Evolutionary conservation across 2,329 filamentous ascomycete genomes (phyloP).

Genomic region (Didymellaceae sp.): DNA sequence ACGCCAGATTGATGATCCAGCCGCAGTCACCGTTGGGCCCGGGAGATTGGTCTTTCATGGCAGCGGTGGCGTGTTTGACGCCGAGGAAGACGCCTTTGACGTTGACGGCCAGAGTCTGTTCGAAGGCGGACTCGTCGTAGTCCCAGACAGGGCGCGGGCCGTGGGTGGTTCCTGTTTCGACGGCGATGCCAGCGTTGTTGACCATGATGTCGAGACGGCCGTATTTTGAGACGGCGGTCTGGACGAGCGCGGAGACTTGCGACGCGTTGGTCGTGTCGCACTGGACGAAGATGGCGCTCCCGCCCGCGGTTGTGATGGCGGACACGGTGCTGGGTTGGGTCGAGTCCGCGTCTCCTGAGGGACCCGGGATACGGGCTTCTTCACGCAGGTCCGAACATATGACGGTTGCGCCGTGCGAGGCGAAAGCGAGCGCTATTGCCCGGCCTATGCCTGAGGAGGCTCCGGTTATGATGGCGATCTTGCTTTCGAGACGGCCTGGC

Average conservation of each 20-base stretch:
- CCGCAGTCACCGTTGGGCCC: slow-evolving; percentile 50
- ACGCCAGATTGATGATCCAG: slow-evolving; percentile 62
- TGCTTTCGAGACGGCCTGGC: slow-evolving; percentile 32
- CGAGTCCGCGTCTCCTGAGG: slow-evolving; percentile 19
- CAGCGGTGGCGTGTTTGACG: slow-evolving; percentile 55
- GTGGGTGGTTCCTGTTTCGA: slow-evolving; percentile 41
- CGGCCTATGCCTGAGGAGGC: slow-evolving; percentile 45
- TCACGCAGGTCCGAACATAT: slow-evolving; percentile 42
- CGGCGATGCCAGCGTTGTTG: slow-evolving; percentile 56
- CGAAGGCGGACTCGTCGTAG: slow-evolving; percentile 56
- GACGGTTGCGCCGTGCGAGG: slow-evolving; percentile 40
- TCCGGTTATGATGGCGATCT: slow-evolving; percentile 46
- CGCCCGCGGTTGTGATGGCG: slow-evolving; percentile 38
- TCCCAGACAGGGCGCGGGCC: slow-evolving; percentile 52
- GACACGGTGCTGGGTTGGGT: slow-evolving; percentile 37
- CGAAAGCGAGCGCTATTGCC: slow-evolving; percentile 41
- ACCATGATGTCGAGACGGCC: slow-evolving; percentile 59
- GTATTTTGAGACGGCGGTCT: slow-evolving; percentile 51
- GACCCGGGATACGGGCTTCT: slow-evolving; percentile 22
- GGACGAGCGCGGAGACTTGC: slow-evolving; percentile 53
- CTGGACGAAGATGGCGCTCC: slow-evolving; percentile 45
- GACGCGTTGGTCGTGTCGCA: slow-evolving; percentile 53
- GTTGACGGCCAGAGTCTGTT: slow-evolving; percentile 50
- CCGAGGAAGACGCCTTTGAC: slow-evolving; percentile 51
- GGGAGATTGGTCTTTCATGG: slow-evolving; percentile 59